Evolutionary conservation across 1,284 basidiomycete genomes (phyloP), one percentile per base, ranked within the genome.

Genomic region (Fomitopsis betulina): DNA sequence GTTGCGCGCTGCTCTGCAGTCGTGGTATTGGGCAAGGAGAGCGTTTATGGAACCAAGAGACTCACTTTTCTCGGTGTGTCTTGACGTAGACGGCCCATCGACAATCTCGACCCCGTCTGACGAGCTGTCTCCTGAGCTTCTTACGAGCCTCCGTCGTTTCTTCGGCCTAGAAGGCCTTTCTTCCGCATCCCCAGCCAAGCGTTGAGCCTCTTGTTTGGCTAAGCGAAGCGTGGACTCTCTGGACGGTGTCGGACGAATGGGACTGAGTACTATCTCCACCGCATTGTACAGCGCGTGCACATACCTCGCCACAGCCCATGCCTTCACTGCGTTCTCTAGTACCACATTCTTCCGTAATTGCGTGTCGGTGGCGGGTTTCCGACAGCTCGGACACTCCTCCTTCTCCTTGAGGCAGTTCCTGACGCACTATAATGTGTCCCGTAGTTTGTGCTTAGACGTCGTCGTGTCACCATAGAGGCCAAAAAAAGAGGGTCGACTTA

Each of bases 271-370:
- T 5, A 17, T 39, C 2, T 25, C 12, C 38, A 13, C 6, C 12
- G 13, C 37, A 13, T n/a, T 58, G 17, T 27, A 35, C 43, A 30
- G 17, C 25, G 1, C 5, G 27, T 21, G 2, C 5, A 64, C 77
- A 42, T 62, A 88, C 90, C 90, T 82, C 15, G 85, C 81, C 21
- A 69, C 65, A 58, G 79, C 81, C 88, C 90, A 92, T 13, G 80
- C 78, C 12, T 72, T 68, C 1, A 91, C 79, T 6, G 76, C 77
- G 50, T 82, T 84, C 66, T 89, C 89, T 45, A 91, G 68, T 12
- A 71, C 75, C 6, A 79, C 75, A 62, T 88, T 88, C 37, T 79
- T 76, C 59, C 85, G 75, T 55, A 92, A 71, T 43, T 86, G 81
- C 4, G 75, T 75, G 66, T 89, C 87, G 19, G 75, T 78, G 0